Evolutionary conservation across 345 rosid species (phyloP), one percentile per base, ranked within the genome.

Genomic region (Microcos paniculata): DNA sequence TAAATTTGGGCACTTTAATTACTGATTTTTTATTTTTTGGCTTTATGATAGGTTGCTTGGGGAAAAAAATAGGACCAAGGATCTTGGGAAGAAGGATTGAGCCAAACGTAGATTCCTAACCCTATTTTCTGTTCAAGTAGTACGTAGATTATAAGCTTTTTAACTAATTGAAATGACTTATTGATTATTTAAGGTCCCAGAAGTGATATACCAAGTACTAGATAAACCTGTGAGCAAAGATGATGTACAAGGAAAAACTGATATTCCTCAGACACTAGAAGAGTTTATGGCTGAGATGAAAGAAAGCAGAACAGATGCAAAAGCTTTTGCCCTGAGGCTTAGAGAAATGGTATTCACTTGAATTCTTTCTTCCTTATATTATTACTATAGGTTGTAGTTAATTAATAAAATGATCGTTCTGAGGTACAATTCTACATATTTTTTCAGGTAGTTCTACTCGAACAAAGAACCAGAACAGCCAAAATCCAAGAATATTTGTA

Each of bases 401-500:
- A 24, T 8, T 24, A 49, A 10, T 7, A 48, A 30, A 68, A 0
- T 12, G 31, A 71, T 24, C 4, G 1, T 10, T 48, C 8, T 61
- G 15, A 43, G 24, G 4, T 1, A 42, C 6, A 13, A 33, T 45
- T 8, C 48, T 8, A 1, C 16, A 21, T 43, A 19, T 35, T 45
- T 23, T 18, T 77, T 78, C 81, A 92, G 92, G 91, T 96, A 18
- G 76, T 84, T 13, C 83, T 90, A 26, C 89, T 93, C 55, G 99
- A 93, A 81, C 96, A 90, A 69, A 93, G 98, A 84, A 93, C 98
- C 6, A 87, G 98, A 84, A 90, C 82, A 6, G 97, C 97, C 53
- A 96, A 96, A 83, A 93, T 96, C 71, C 98, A 93, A 81, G 97
- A 96, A 83, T 92, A 92, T 72, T 49, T 93, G 62, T 93, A 96